These are phyloP conservation scores for Cladophialophora chaetospira DNA, from an alignment of 2,329 filamentous ascomycete species.

Conservation along the genomic window DNA sequence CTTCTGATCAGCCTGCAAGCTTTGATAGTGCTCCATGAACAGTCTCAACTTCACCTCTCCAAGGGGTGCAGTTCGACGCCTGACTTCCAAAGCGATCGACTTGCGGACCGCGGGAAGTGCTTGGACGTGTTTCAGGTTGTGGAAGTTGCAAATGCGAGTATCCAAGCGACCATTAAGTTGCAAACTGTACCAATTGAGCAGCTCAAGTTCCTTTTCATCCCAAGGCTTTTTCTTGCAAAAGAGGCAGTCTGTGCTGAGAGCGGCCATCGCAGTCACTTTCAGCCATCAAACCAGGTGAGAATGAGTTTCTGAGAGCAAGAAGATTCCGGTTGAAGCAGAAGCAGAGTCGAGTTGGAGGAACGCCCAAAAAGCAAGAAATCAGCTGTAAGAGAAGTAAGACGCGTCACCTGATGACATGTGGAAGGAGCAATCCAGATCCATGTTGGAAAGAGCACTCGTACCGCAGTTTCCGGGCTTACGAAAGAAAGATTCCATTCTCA, in stretches of 20 bases:
- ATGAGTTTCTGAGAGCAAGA: neutral
- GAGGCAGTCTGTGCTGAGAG: slow-evolving; percentile 6
- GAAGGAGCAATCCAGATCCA: neutral
- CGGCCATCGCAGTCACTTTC: too few species aligned
- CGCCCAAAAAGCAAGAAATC: neutral
- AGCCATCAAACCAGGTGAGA: too few species aligned
- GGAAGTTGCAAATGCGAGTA: slow-evolving; percentile 10
- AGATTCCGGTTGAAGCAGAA: neutral
- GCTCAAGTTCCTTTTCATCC: slow-evolving; percentile 9
- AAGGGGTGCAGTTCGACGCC: slow-evolving; percentile 5
- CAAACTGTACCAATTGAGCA: slow-evolving; percentile 12
- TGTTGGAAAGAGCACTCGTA: too few species aligned
- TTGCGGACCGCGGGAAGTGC: slow-evolving; percentile 1
- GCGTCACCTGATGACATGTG: neutral
- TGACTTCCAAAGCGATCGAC: neutral
- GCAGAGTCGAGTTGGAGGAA: neutral
- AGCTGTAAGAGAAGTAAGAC: neutral
- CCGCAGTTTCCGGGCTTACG: neutral
- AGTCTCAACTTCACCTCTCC: slow-evolving; percentile 3
- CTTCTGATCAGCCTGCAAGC: slow-evolving; percentile 11
- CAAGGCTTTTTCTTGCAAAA: slow-evolving; percentile 15
- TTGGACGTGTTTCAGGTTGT: slow-evolving; percentile 15
- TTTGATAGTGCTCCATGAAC: slow-evolving; percentile 14
- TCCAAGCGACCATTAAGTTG: slow-evolving; percentile 16
- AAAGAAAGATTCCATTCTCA: neutral